A percentile compares a stretch with the other conserved stretches of the same genome.
These are phyloP conservation scores for Camillea tinctor DNA, from an alignment of 2,329 filamentous ascomycete species.

Conservation along the genomic window DNA sequence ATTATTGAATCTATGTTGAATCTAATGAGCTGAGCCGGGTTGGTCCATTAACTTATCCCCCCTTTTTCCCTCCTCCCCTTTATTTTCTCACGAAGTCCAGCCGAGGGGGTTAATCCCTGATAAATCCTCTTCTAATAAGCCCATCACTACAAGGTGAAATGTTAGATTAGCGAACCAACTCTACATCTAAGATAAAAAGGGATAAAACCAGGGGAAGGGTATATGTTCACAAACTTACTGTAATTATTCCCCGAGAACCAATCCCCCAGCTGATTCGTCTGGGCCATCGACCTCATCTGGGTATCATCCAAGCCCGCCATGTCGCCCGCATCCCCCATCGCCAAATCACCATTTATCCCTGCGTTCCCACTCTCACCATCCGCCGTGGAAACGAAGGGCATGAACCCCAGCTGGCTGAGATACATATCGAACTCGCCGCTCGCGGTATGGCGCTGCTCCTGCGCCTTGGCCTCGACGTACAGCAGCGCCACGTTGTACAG, in stretches of 20 bases:
- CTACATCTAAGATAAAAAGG: neutral
- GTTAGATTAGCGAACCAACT: neutral
- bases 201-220: neutral
- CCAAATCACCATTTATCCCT: neutral
- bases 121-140: constrained; percentile 33
- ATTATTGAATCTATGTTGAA: neutral
- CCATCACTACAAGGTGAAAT: constrained; percentile 19
- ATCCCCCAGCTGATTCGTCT: constrained; percentile 33
- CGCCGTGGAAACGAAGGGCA: constrained; percentile 29
- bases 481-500: constrained; percentile 57
- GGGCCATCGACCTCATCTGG: constrained; percentile 18
- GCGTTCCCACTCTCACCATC: neutral
- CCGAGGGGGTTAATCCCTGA: constrained; percentile 29
- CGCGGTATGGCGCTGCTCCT: constrained; percentile 26
- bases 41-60: constrained; percentile 3
- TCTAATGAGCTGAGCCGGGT: constrained; percentile 4
- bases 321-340: neutral
- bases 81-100: constrained; percentile 19
- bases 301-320: constrained; percentile 13
- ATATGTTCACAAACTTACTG: constrained; percentile 2
- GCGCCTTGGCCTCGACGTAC: constrained; percentile 56
- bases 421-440: constrained; percentile 35
- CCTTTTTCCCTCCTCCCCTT: neutral
- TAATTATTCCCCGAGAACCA: constrained; percentile 36
- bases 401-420: constrained; percentile 34